Percentiles rank a stretch among this genome's conserved stretches.
Conservation (phyloP, 257 asterid genomes). For the Echium plantagineum region DNA sequence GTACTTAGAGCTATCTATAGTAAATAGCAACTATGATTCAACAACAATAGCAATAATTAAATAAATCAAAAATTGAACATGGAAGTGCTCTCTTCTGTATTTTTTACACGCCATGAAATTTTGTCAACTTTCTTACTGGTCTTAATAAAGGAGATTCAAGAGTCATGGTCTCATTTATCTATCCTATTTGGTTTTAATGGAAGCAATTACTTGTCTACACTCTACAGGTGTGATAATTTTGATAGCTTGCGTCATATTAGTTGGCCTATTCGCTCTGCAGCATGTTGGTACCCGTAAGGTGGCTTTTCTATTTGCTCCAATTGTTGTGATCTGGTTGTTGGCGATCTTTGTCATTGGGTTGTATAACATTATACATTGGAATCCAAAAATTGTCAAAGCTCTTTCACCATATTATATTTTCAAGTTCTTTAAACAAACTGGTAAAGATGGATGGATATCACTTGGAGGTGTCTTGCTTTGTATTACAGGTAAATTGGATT, state of each 20-base stretch:
- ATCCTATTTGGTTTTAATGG: not conserved
- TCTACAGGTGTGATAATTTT: conserved; percentile 45
- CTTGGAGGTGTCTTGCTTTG: conserved; percentile 90
- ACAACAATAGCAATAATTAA: not conserved
- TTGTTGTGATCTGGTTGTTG: conserved; percentile 76
- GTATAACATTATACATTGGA: conserved; percentile 64
- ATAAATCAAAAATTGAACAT: not conserved
- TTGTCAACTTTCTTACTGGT: too few relatives aligned
- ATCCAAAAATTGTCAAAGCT: conserved; percentile 62
- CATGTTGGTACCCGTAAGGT: conserved; percentile 88
- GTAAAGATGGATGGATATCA: conserved; percentile 86
- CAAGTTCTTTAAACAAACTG: conserved; percentile 59
- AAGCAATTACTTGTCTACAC: conserved; percentile 2
- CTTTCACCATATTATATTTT: conserved; percentile 80
- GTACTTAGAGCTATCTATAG: not conserved
- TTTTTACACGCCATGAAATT: too few relatives aligned
- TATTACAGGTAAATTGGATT: conserved; percentile 49
- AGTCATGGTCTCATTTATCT: too few relatives aligned
- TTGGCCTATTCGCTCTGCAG: conserved; percentile 93
- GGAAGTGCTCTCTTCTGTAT: not conserved
- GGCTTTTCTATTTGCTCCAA: conserved; percentile 85
- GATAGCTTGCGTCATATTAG: conserved; percentile 63
- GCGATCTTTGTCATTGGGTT: conserved; percentile 61
- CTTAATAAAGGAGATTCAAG: too few relatives aligned
- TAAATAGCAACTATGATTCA: too few relatives aligned